phyloP scores from a whole-genome alignment of 306 rosid species.

The Cucumis sativus region DNA sequence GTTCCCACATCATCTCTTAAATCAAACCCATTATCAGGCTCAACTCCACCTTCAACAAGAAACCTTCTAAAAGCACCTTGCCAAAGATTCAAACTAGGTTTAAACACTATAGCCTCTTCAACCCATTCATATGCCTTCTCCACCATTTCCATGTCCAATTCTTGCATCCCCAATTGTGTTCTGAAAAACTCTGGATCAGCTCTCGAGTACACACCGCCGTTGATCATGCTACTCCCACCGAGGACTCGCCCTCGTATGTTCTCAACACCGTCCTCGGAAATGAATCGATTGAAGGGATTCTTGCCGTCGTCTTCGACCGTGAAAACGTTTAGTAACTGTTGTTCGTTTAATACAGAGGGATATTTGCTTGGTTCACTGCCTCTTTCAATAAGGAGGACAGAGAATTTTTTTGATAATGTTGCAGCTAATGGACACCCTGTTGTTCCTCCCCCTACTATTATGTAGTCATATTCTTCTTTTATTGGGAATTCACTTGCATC shows the following conservation, averaged over 20 bases:
- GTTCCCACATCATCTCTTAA: neutral
- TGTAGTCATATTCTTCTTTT: conserved; percentile 18
- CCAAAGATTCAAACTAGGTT: neutral
- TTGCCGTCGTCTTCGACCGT: neutral
- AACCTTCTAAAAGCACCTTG: neutral
- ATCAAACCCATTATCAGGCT: conserved; percentile 9
- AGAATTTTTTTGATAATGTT: conserved; percentile 12
- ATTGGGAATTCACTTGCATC: neutral
- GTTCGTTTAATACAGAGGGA: neutral
- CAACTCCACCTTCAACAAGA: conserved; percentile 9
- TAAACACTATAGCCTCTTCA: conserved; percentile 3
- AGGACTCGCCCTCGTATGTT: conserved; percentile 12
- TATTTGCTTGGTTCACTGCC: conserved; percentile 3
- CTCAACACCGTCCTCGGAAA: conserved; percentile 15
- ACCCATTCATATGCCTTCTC: conserved; percentile 14
- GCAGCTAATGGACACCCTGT: conserved; percentile 27
- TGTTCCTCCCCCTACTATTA: conserved; percentile 25
- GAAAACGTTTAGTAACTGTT: neutral
- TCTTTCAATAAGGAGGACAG: conserved; percentile 12
- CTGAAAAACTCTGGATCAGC: neutral
- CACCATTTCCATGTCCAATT: conserved; percentile 11
- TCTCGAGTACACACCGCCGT: conserved; percentile 1
- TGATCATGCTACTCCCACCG: conserved; percentile 19
- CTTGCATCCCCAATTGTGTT: neutral
- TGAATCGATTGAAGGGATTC: neutral